Evolutionary conservation across 352 stramenopile genomes (phyloP).

Genomic region (Aphanomyces stellatus): DNA sequence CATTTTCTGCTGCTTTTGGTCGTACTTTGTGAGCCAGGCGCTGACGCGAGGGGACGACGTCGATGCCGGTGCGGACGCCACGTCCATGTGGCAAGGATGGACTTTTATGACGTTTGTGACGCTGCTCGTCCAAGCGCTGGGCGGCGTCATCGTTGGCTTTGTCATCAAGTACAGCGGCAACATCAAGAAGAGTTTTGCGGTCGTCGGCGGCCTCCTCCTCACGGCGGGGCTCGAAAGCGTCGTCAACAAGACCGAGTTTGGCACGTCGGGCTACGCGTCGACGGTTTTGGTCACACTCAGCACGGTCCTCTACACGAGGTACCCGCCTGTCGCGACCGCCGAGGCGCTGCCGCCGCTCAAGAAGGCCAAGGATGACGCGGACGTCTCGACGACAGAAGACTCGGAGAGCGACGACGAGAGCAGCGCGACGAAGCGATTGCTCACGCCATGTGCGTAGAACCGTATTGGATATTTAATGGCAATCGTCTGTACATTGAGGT

Average conservation of each 20-base stretch:
- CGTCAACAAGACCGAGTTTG: conserved; percentile 66
- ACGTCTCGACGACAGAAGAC: background rate
- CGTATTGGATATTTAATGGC: too few relatives aligned
- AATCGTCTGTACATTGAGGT: too few relatives aligned
- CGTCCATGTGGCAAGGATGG: conserved; percentile 57
- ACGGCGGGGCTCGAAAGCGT: conserved; percentile 57
- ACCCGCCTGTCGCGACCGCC: conserved; percentile 24
- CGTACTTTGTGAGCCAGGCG: conserved; percentile 29
- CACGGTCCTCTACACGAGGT: conserved; percentile 64
- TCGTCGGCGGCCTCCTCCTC: conserved; percentile 73
- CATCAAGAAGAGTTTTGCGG: conserved; percentile 76
- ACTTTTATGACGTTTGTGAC: conserved; percentile 50
- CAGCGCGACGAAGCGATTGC: too few relatives aligned
- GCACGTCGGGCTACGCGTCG: conserved; percentile 37
- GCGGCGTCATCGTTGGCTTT: conserved; percentile 66
- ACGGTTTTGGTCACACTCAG: conserved; percentile 53
- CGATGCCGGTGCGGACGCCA: background rate
- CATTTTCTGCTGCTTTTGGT: conserved; percentile 45
- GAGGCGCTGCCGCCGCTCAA: conserved; percentile 25
- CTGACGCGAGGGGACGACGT: conserved; percentile 6
- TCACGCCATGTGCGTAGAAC: too few relatives aligned
- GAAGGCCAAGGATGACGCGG: background rate
- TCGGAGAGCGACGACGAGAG: background rate
- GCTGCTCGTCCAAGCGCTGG: conserved; percentile 56
- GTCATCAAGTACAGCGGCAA: conserved; percentile 82